These are phyloP conservation scores for Parafenestella ontariensis DNA, from an alignment of 2,329 filamentous ascomycete genomes.

Conservation along the genomic window DNA sequence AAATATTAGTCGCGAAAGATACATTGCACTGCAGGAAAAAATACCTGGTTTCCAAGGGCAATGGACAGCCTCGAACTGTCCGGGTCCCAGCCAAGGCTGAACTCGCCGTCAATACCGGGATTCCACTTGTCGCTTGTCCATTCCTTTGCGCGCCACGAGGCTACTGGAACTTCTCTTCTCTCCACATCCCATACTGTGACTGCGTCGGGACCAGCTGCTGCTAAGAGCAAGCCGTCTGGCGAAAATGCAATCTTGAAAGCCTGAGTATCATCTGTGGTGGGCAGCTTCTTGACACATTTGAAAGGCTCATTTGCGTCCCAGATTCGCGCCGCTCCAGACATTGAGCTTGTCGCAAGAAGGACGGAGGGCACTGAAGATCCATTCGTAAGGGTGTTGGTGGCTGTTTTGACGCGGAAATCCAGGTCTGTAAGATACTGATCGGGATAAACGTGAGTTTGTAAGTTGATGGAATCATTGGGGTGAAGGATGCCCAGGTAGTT, in stretches of 20 bases:
- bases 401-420: slow-evolving; percentile 47
- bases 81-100: slow-evolving; percentile 49
- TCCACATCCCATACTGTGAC: slow-evolving; percentile 55
- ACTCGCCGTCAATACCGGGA: slow-evolving; percentile 41
- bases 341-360: slow-evolving; percentile 51
- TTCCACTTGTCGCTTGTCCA: slow-evolving; percentile 39
- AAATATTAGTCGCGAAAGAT: slow-evolving; percentile 8
- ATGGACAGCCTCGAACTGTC: slow-evolving; percentile 48
- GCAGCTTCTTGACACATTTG: slow-evolving; percentile 36
- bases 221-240: slow-evolving; percentile 52
- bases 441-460: slow-evolving; percentile 43
- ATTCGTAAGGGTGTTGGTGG: slow-evolving; percentile 21
- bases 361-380: slow-evolving; percentile 31
- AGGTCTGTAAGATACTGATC: slow-evolving; percentile 50
- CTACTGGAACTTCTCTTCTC: slow-evolving; percentile 43
- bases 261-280: slow-evolving; percentile 42
- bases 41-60: slow-evolving; percentile 48
- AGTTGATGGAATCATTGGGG: slow-evolving; percentile 37
- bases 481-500: slow-evolving; percentile 47
- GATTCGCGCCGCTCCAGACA: slow-evolving; percentile 49
- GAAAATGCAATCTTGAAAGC: slow-evolving; percentile 55
- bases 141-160: slow-evolving; percentile 44
- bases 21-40: neutral
- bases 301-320: slow-evolving; percentile 51
- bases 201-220: slow-evolving; percentile 52